phyloP scores from a whole-genome alignment of 306 rosid genomes.

The Sicyos edulis region DNA sequence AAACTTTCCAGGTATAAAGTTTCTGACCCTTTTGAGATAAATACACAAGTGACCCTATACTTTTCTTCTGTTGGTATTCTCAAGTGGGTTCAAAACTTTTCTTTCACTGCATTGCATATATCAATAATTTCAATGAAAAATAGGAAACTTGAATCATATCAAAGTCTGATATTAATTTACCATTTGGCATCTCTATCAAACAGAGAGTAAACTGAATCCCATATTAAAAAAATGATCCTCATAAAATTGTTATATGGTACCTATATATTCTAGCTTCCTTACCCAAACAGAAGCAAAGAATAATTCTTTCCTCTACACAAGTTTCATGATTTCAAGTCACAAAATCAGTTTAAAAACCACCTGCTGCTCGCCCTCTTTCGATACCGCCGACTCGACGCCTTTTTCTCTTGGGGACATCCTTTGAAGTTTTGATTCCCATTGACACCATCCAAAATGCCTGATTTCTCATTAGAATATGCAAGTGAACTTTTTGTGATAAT shows the following conservation, averaged over 20 bases:
- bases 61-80: neutral
- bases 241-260: neutral
- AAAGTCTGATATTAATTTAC: neutral
- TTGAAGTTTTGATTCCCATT: neutral
- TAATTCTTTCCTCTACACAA: conserved; percentile 8
- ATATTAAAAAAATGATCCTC: neutral
- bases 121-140: neutral
- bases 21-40: neutral
- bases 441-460: neutral
- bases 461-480: neutral
- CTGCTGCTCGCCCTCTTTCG: neutral
- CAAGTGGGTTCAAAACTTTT: neutral
- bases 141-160: neutral
- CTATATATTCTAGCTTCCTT: neutral
- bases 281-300: conserved; percentile 11
- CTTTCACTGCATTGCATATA: neutral
- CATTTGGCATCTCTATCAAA: neutral
- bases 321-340: neutral
- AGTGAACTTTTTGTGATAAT: conserved; percentile 2
- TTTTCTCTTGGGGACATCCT: neutral
- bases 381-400: neutral
- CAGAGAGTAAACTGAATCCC: neutral
- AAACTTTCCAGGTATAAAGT: no score
- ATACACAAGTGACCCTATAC: neutral
- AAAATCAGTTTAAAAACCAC: neutral